These are phyloP conservation scores for Globisporangium paroecandrum DNA, from an alignment of 352 stramenopile species.

Conservation along the genomic window DNA sequence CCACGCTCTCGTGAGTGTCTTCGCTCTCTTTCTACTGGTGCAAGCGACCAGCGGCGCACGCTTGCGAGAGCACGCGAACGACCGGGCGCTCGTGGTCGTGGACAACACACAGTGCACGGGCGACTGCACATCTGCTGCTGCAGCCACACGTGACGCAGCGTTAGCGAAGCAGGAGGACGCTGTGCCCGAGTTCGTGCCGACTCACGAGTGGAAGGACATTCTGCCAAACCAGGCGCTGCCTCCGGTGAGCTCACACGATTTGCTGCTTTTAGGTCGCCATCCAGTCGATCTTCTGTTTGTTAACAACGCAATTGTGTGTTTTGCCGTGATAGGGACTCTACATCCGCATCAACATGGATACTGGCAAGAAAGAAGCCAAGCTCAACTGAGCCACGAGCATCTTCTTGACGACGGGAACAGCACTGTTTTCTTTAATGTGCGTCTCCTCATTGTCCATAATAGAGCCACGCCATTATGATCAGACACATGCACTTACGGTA, in stretches of 20 bases:
- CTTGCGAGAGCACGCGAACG: not conserved
- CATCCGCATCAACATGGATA: conserved; percentile 55
- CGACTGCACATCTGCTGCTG: conserved; percentile 9
- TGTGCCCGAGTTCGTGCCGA: conserved; percentile 58
- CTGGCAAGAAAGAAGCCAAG: conserved; percentile 62
- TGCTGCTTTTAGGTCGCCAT: not conserved
- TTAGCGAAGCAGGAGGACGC: not conserved
- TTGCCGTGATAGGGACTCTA: conserved; percentile 35
- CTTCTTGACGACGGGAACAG: not conserved
- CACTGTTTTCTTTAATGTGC: not conserved
- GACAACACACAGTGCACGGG: conserved; percentile 10
- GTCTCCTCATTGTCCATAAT: not conserved
- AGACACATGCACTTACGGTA: not conserved
- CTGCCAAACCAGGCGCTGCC: conserved; percentile 48
- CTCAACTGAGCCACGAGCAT: conserved; percentile 23
- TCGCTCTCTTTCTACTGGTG: conserved; percentile 11
- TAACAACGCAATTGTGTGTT: not conserved
- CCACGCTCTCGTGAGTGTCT: conserved; percentile 18
- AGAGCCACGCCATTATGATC: not conserved
- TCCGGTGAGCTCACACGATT: conserved; percentile 21
- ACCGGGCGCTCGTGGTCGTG: conserved; percentile 12
- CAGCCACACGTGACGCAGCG: not conserved
- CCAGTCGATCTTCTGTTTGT: not conserved
- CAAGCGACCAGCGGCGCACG: not conserved
- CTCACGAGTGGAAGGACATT: conserved; percentile 57